phyloP scores from a whole-genome alignment of 805 yeast genomes.

The Wickerhamiella kazuoi region DNA sequence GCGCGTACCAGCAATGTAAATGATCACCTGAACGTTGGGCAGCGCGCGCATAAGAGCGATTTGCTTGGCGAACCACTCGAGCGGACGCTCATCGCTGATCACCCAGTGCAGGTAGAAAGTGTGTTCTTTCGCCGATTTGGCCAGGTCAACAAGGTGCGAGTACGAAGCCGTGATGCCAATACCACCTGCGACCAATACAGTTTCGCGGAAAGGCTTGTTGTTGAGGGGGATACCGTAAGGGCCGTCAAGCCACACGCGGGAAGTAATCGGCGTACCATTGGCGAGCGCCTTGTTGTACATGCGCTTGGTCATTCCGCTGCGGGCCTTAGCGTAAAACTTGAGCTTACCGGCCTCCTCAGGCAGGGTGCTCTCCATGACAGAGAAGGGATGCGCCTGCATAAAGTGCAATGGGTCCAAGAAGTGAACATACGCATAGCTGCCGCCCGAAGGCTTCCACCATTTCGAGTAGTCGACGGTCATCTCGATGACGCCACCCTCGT shows the following conservation, averaged over 20 bases:
- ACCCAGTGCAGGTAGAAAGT: constrained; percentile 42
- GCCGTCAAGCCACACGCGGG: constrained; percentile 34
- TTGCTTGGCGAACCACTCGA: constrained; percentile 32
- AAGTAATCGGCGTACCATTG: constrained; percentile 13
- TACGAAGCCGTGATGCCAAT: constrained; percentile 41
- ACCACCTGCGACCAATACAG: constrained; percentile 37
- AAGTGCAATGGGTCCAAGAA: constrained; percentile 30
- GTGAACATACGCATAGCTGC: constrained; percentile 39
- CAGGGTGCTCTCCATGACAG: constrained; percentile 21
- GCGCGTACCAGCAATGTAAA: not conserved
- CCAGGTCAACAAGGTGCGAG: constrained; percentile 3
- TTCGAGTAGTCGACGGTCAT: constrained; percentile 23
- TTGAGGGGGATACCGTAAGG: constrained; percentile 30
- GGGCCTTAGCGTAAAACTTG: constrained; percentile 8
- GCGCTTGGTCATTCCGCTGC: constrained; percentile 9
- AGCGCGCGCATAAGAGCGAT: constrained; percentile 17
- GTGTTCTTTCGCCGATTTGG: constrained; percentile 6
- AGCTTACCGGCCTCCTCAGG: not conserved
- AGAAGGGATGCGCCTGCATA: constrained; percentile 65
- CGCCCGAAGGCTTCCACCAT: constrained; percentile 32
- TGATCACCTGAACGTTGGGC: constrained; percentile 1
- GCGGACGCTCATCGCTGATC: constrained; percentile 33
- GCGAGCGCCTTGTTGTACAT: constrained; percentile 4
- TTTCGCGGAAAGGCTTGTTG: constrained; percentile 24
- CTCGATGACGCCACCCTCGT: constrained; percentile 22